Evolutionary conservation across 306 rosid genomes (phyloP), one percentile per base, ranked within the genome.

Genomic region (Canavalia gladiata): DNA sequence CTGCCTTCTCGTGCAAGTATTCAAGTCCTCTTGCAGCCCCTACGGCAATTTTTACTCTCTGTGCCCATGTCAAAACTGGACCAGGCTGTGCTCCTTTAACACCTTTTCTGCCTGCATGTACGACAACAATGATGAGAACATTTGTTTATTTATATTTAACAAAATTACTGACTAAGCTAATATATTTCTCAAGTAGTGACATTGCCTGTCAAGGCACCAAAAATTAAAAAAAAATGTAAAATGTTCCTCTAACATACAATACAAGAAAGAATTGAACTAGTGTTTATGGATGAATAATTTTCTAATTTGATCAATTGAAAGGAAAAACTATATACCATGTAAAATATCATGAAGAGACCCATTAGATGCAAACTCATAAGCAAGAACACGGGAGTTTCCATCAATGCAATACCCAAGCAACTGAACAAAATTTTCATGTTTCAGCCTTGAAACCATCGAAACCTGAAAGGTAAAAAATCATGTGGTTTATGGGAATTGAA

Each of bases 291-390:
- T 59, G 51, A 45, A 18, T 7, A 70, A 25, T 71, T 69, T 76
- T 66, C 42, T 18, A 67, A 77, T 73, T 78, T 59, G 59, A 58
- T 54, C 49, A 65, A 64, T 35, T 68, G 84, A 78, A 80, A 68
- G 41, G 80, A 4, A 68, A 64, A 54, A 54, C 64, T 62, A 84
- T 78, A 74, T 88, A 94, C 98, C 98, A 41, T 94, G 97, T 81
- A 94, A 84, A 87, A 94, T 94, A 87, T 94, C 98, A 79, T 94
- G 98, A 86, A 94, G 98, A 75, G 98, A 94, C 76, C 98, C 98
- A 87, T 91, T 94, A 75, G 97, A 90, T 55, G 98, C 98, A 84
- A 88, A 91, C 90, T 94, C 97, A 45, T 91, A 94, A 60, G 92
- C 97, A 84, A 94, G 95, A 78, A 91, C 79, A 52, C 98, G 97